phyloP scores from a whole-genome alignment of 2,329 filamentous ascomycete species.

The Hypoxylon sp. region DNA sequence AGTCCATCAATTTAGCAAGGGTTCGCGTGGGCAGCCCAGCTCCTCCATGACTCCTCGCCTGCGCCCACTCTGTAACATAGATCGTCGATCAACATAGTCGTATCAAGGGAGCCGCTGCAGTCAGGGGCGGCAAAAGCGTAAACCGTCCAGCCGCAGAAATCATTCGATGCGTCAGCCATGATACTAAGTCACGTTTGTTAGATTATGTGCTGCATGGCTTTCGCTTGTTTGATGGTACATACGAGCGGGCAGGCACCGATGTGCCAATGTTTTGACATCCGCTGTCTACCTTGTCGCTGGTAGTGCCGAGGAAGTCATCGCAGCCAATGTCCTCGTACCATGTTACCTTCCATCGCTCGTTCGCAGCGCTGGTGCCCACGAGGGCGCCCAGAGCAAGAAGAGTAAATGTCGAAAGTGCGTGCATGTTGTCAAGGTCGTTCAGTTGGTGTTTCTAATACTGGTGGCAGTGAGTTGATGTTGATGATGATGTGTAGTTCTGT shows the following conservation, averaged over 20 bases:
- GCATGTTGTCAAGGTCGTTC: not conserved
- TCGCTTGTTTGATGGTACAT: not conserved
- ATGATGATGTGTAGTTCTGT: not conserved
- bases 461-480: not conserved
- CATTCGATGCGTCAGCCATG: not conserved
- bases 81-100: not conserved
- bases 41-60: not conserved
- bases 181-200: slow-evolving; percentile 1
- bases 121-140: not conserved
- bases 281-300: not conserved
- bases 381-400: slow-evolving; percentile 1
- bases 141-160: not conserved
- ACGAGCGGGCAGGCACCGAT: not conserved
- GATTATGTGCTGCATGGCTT: not conserved
- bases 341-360: not conserved
- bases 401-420: not conserved
- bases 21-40: not conserved
- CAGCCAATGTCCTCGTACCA: slow-evolving; percentile 1
- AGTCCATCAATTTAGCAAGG: slow-evolving; percentile 1
- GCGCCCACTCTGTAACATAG: not conserved
- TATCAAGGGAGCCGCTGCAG: not conserved
- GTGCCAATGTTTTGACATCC: not conserved
- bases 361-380: not conserved
- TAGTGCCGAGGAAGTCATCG: slow-evolving; percentile 4
- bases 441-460: not conserved